These are phyloP conservation scores for Sambucus nigra DNA, from an alignment of 129 eudicot genomes.

Conservation along the genomic window DNA sequence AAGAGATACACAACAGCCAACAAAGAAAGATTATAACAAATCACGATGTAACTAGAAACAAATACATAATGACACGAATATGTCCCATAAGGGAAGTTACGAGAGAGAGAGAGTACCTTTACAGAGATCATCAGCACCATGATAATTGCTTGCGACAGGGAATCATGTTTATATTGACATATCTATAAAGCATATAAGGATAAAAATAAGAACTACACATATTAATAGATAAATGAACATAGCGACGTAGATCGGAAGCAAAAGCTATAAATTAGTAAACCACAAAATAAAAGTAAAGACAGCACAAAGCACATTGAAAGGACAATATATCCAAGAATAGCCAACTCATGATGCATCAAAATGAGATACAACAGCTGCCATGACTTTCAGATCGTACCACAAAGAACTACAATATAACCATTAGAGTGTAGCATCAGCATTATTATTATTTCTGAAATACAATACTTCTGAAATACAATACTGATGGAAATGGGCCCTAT, in stretches of 20 bases:
- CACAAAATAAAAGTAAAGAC: background rate
- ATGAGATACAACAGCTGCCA: background rate
- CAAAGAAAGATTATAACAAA: background rate
- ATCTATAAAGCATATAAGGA: conserved; percentile 37
- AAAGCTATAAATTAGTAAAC: background rate
- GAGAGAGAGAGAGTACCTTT: conserved; percentile 41
- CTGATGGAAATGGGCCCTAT: too few relatives aligned
- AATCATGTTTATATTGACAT: conserved; percentile 44
- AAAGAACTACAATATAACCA: too few relatives aligned
- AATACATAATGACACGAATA: background rate
- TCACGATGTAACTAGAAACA: background rate
- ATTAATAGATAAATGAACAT: conserved; percentile 3
- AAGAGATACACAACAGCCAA: background rate
- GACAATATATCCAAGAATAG: background rate
- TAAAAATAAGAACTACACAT: conserved; percentile 3
- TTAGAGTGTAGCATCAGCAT: too few relatives aligned
- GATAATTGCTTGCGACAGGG: conserved; percentile 42
- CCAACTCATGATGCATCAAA: background rate
- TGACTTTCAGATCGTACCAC: too few relatives aligned
- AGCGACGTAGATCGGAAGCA: too few relatives aligned
- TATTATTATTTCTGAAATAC: too few relatives aligned
- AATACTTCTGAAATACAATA: too few relatives aligned
- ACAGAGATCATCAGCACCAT: conserved; percentile 89
- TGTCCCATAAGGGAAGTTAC: background rate
- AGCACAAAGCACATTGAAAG: too few relatives aligned